Percentiles rank a stretch among this genome's conserved stretches.
Conservation (phyloP, 768 basidiomycete species). For the Galerina marginata region DNA sequence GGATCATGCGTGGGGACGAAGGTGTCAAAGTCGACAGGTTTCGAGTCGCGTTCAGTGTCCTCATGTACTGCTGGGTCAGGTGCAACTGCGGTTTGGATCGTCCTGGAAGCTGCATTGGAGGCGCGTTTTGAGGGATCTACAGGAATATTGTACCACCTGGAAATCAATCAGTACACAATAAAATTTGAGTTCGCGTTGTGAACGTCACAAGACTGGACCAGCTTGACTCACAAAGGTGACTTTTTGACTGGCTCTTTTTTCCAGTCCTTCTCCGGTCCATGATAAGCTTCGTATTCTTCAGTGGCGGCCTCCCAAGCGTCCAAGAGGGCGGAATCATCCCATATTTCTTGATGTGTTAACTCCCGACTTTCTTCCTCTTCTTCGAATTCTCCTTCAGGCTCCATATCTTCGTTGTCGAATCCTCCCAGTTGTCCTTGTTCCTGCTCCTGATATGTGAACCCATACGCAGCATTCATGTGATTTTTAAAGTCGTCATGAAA, state of each 20-base stretch:
- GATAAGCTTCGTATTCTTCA: slow-evolving; percentile 77
- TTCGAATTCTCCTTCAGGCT: slow-evolving; percentile 33
- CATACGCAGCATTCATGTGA: background rate
- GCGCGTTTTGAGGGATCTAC: slow-evolving; percentile 26
- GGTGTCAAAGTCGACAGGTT: slow-evolving; percentile 71
- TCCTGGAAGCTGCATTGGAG: background rate
- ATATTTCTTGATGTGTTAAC: slow-evolving; percentile 76
- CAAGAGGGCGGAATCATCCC: slow-evolving; percentile 86
- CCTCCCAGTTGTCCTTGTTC: slow-evolving; percentile 12
- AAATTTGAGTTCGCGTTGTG: background rate
- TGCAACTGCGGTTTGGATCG: background rate
- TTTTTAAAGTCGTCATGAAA: slow-evolving; percentile 16
- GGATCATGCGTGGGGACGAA: slow-evolving; percentile 76
- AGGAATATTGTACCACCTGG: slow-evolving; percentile 83
- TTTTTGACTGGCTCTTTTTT: slow-evolving; percentile 72
- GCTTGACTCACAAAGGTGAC: slow-evolving; percentile 66
- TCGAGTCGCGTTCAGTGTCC: slow-evolving; percentile 52
- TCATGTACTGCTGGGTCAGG: background rate
- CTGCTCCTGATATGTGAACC: background rate
- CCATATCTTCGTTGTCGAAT: slow-evolving; percentile 18
- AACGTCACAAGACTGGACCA: background rate
- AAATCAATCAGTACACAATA: slow-evolving; percentile 26
- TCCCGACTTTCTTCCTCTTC: slow-evolving; percentile 62
- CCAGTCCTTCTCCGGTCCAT: slow-evolving; percentile 77
- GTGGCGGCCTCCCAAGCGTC: slow-evolving; percentile 86